Percentiles rank a stretch among this genome's conserved stretches.
Conservation (phyloP, 1,284 basidiomycete genomes). For the Schizophyllum commune region DNA sequence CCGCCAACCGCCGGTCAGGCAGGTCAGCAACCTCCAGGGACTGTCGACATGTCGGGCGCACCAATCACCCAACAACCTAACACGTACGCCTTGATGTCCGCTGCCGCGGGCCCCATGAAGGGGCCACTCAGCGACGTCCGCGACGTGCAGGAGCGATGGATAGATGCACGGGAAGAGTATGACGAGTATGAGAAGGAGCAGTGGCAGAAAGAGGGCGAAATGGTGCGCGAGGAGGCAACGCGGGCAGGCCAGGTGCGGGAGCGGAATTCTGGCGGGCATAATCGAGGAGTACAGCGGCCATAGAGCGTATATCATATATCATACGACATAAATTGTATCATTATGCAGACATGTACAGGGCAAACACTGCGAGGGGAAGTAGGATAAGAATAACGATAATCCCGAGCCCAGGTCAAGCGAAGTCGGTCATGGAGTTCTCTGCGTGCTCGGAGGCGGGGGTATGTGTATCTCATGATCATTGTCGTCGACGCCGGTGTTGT, state of each 20-base stretch:
- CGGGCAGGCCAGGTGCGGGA: constrained; percentile 15
- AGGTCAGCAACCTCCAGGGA: constrained; percentile 42
- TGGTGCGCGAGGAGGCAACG: constrained; percentile 24
- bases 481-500: background rate
- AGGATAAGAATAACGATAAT: background rate
- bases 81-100: constrained; percentile 56
- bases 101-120: constrained; percentile 50
- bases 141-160: constrained; percentile 87
- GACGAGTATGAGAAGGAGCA: constrained; percentile 69
- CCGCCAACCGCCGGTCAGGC: constrained; percentile 45
- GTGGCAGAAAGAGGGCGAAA: constrained; percentile 59
- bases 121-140: constrained; percentile 54
- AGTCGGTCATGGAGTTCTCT: too few species aligned
- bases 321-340: background rate
- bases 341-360: background rate
- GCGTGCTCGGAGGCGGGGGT: background rate
- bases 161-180: constrained; percentile 71
- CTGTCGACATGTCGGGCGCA: constrained; percentile 33
- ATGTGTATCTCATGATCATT: background rate
- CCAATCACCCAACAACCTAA: constrained; percentile 52
- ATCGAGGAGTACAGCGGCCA: background rate
- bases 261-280: constrained; percentile 5
- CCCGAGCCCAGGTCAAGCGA: background rate
- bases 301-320: background rate
- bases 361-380: background rate